Conservation (phyloP, 768 basidiomycete species). For the Sarcodon sp. region DNA sequence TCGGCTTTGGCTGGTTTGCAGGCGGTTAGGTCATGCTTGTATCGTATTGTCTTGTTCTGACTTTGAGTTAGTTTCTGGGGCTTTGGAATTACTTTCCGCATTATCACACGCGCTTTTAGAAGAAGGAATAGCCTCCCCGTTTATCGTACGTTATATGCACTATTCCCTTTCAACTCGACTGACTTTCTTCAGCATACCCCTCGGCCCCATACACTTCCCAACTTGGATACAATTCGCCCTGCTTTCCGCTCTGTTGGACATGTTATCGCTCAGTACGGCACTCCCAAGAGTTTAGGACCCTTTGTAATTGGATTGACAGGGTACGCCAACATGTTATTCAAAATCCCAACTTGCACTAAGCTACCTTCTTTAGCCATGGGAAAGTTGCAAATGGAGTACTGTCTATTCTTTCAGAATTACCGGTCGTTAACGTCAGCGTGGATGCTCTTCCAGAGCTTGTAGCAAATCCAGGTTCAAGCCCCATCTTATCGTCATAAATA, state of each 20-base stretch:
- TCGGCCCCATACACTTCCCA: constrained; percentile 63
- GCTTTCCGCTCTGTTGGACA: constrained; percentile 39
- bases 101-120: constrained; percentile 73
- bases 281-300: constrained; percentile 56
- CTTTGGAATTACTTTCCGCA: constrained; percentile 67
- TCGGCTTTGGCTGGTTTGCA: constrained; percentile 89
- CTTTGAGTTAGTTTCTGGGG: constrained; percentile 54
- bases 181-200: constrained; percentile 46
- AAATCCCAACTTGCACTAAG: neutral
- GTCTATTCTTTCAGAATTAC: constrained; percentile 60
- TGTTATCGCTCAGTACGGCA: constrained; percentile 41
- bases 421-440: constrained; percentile 42
- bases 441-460: constrained; percentile 48
- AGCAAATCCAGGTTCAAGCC: constrained; percentile 29
- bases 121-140: constrained; percentile 69
- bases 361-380: constrained; percentile 38
- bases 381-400: constrained; percentile 74
- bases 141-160: constrained; percentile 44
- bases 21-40: constrained; percentile 43
- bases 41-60: neutral
- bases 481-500: neutral
- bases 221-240: constrained; percentile 37
- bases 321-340: constrained; percentile 21
- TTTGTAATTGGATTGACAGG: constrained; percentile 77
- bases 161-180: neutral